Base-by-base conservation (phyloP, 2,329 filamentous ascomycete genomes). In the Aspergillus spinulosporus region DNA sequence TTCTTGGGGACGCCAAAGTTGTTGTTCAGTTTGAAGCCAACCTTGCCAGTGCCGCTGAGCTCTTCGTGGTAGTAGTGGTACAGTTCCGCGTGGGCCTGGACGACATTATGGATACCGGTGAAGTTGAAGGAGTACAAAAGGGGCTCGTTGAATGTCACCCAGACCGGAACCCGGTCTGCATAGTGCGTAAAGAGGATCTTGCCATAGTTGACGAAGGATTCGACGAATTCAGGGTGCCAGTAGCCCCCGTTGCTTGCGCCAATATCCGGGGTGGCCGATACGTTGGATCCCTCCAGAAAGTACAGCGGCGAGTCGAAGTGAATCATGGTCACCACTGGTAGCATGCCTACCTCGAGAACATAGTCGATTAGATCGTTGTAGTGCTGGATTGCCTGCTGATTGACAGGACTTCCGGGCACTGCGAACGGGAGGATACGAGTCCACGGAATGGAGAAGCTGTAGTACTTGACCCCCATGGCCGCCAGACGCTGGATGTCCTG, bases 1-100 rank as follows among this genome's bases (percentile, higher is more conserved):
- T 81, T 67, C 0, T 70, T 72, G 0, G 81, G 79, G 2, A 83
- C 75, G 4, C 75, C 81, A 54, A 83, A 82, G 61, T 82, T 82
- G 62, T 78, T 71, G 49, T 81, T 75, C 8, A 79, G 79, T 9
- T 76, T 76, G 53, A 78, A 66, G 1, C 68, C 73, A 6, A 71
- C 54, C 26, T 64, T 62, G 1, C 31, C 81, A 69, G 62, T 83
- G 70, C 28, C 82, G 67, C 67, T 80, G 68, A 59, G 70, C 64
- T 6, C 51, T 5, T 71, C 64, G 49, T 78, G 77, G 42, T 74
- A 77, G 44, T 77, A 70, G 46, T 72, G 76, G 61, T 72, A 69
- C 1, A 72, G 53, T 11, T 68, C 55, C 0, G 69, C 64, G 53
- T 72, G 68, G 0, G 81, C 79, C 4, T 76, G 76, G 11, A 78